These are phyloP conservation scores for Hypoxylon intermedium DNA, from an alignment of 495 filamentous ascomycete genomes.

Conservation along the genomic window DNA sequence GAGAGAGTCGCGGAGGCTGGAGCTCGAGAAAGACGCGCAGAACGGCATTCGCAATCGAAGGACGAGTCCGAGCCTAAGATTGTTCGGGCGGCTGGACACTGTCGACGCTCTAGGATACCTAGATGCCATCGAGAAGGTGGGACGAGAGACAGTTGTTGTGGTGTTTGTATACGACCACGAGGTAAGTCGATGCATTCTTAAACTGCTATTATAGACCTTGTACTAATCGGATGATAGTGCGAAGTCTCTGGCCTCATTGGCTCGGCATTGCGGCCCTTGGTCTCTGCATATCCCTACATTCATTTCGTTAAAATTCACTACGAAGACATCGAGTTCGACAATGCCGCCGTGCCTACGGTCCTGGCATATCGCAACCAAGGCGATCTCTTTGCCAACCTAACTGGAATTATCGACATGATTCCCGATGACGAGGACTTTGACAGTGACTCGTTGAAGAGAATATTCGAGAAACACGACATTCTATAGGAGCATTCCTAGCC, in stretches of 20 bases:
- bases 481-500: constrained; percentile 38
- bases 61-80: constrained; percentile 73
- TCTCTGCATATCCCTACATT: constrained; percentile 68
- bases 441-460: constrained; percentile 54
- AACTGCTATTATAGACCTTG: neutral
- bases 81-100: constrained; percentile 77
- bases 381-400: constrained; percentile 88
- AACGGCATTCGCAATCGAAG: constrained; percentile 58
- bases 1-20: constrained; percentile 77
- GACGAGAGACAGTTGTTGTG: constrained; percentile 83
- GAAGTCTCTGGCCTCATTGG: constrained; percentile 77
- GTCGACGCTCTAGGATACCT: constrained; percentile 93
- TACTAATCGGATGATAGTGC: constrained; percentile 62
- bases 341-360: constrained; percentile 85
- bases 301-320: constrained; percentile 93
- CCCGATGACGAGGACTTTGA: constrained; percentile 67
- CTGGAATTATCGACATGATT: constrained; percentile 85
- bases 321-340: constrained; percentile 93
- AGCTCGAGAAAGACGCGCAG: constrained; percentile 67
- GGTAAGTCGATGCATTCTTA: constrained; percentile 70
- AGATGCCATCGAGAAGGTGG: constrained; percentile 91
- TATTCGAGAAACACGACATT: constrained; percentile 56
- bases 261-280: constrained; percentile 74
- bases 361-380: constrained; percentile 85
- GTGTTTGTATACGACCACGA: constrained; percentile 92